phyloP scores from a whole-genome alignment of 2,329 filamentous ascomycete species.

The Ustulina deusta region DNA sequence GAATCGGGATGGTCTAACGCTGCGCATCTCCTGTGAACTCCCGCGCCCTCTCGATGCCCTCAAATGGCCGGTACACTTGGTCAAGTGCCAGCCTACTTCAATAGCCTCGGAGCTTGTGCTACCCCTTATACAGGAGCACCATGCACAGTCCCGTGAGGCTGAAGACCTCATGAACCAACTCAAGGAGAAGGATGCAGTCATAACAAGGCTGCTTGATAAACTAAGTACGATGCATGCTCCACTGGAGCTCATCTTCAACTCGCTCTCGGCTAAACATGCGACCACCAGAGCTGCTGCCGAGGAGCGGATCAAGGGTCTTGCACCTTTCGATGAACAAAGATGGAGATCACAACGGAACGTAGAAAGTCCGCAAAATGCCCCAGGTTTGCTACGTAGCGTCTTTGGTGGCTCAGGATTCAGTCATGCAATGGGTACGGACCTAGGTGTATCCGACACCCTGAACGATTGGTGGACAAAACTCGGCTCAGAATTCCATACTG shows the following conservation, averaged over 20 bases:
- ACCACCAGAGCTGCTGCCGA: constrained; percentile 59
- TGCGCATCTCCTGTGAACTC: constrained; percentile 70
- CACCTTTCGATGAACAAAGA: constrained; percentile 57
- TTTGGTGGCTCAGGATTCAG: constrained; percentile 55
- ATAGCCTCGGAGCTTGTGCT: constrained; percentile 64
- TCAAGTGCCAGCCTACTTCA: constrained; percentile 56
- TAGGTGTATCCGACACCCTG: constrained; percentile 53
- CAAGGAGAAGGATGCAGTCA: constrained; percentile 64
- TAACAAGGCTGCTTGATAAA: constrained; percentile 65
- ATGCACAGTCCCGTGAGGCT: constrained; percentile 55
- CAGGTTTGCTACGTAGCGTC: constrained; percentile 56
- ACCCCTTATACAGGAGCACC: constrained; percentile 63
- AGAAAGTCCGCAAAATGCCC: constrained; percentile 50
- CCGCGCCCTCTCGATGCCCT: constrained; percentile 72
- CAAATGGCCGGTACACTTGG: constrained; percentile 73
- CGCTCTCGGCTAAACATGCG: constrained; percentile 62
- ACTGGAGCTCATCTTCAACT: constrained; percentile 66
- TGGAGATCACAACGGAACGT: constrained; percentile 53
- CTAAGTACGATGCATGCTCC: constrained; percentile 64
- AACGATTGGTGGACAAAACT: constrained; percentile 65
- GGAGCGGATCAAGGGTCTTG: constrained; percentile 64
- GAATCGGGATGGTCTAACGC: constrained; percentile 55
- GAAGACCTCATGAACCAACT: constrained; percentile 59
- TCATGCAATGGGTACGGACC: constrained; percentile 47
- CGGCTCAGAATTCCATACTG: constrained; percentile 43